phyloP scores from a whole-genome alignment of 257 asterid genomes.

The Capsicum rhomboideum region DNA sequence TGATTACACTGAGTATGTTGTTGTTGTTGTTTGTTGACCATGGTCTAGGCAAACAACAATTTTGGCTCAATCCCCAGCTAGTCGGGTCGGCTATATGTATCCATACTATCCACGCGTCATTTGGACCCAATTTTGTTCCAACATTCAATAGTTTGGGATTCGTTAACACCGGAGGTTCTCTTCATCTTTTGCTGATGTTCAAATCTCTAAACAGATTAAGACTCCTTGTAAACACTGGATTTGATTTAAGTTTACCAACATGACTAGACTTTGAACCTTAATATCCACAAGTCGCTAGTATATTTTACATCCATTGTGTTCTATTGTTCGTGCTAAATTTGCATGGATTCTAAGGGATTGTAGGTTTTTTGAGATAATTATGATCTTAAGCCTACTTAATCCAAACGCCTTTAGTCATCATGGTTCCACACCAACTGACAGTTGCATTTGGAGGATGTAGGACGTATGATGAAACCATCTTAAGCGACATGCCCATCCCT shows the following conservation, averaged over 20 bases:
- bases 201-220: not conserved
- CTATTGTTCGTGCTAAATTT: not conserved
- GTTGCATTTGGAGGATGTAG: not conserved
- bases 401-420: not conserved
- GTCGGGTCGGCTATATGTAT: not conserved
- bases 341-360: not conserved
- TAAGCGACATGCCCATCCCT: not conserved
- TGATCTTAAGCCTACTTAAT: not conserved
- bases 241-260: not conserved
- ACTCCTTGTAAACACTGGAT: not conserved
- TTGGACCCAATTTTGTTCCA: not conserved
- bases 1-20: not conserved
- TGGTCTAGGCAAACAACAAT: not conserved
- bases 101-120: not conserved
- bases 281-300: not conserved
- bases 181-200: not conserved
- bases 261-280: not conserved
- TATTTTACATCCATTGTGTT: not conserved
- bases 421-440: not conserved
- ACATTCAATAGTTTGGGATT: not conserved
- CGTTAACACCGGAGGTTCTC: not conserved
- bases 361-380: not conserved
- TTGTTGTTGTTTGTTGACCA: not conserved
- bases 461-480: not conserved
- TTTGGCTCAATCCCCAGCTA: not conserved